A percentile compares a stretch with the other conserved stretches of the same genome.
Evolutionary conservation across 441 rosid genomes (phyloP).

Genomic region (Euphorbia celastroides): DNA sequence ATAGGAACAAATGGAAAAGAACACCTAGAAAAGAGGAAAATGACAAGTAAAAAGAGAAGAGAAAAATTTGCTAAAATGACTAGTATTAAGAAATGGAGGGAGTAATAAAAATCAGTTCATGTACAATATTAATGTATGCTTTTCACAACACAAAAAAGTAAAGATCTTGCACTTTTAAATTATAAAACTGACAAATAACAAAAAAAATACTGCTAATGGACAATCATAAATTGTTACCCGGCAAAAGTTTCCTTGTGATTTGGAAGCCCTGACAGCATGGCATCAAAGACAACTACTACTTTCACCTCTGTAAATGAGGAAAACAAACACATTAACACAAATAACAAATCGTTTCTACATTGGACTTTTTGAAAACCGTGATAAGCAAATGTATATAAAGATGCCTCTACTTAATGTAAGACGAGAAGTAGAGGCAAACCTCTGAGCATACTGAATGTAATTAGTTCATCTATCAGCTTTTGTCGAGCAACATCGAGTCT

Average conservation of each 20-base stretch:
- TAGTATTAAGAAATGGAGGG: too few species aligned
- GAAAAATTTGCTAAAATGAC: too few species aligned
- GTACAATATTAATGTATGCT: neutral
- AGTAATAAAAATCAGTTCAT: neutral
- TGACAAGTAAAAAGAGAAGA: too few species aligned
- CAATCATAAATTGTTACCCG: slow-evolving; percentile 37
- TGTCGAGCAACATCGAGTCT: slow-evolving; percentile 83
- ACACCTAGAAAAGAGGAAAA: too few species aligned
- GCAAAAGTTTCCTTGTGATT: slow-evolving; percentile 72
- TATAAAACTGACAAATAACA: neutral
- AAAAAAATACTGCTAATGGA: neutral
- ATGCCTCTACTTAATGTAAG: neutral
- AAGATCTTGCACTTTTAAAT: neutral
- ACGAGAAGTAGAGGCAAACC: slow-evolving; percentile 35
- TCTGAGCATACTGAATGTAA: slow-evolving; percentile 60
- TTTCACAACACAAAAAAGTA: neutral
- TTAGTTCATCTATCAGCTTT: slow-evolving; percentile 73
- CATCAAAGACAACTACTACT: slow-evolving; percentile 91
- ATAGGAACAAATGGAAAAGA: too few species aligned
- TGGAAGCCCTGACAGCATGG: slow-evolving; percentile 86
- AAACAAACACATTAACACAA: slow-evolving; percentile 2
- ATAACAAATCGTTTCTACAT: neutral
- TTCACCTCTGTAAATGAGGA: slow-evolving; percentile 65
- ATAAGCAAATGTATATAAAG: neutral
- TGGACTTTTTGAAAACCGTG: neutral